phyloP scores from a whole-genome alignment of 345 rosid species.

The Eucalyptus victrix region DNA sequence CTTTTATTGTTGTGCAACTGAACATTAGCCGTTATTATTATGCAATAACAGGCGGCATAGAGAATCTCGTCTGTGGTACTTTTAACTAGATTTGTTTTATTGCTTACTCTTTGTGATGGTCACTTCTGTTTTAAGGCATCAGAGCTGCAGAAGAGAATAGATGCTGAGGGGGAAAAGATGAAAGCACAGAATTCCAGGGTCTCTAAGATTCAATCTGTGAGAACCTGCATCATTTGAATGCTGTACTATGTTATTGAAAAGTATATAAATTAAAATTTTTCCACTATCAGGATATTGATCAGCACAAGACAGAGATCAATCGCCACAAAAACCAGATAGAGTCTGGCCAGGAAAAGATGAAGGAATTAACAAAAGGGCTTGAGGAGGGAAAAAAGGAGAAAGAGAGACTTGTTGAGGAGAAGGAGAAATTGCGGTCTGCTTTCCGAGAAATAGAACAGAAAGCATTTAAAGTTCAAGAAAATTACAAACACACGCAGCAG shows the following conservation, averaged over 20 bases:
- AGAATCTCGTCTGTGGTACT: not conserved
- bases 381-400: conserved; percentile 76
- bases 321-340: conserved; percentile 85
- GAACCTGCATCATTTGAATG: conserved; percentile 1
- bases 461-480: conserved; percentile 86
- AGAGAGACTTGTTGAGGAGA: conserved; percentile 55
- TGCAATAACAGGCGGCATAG: not conserved
- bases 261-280: not conserved
- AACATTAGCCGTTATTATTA: not conserved
- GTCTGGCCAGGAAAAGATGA: conserved; percentile 75
- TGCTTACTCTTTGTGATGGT: not conserved
- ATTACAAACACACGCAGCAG: conserved; percentile 62
- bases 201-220: conserved; percentile 75
- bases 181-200: conserved; percentile 78
- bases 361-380: conserved; percentile 76
- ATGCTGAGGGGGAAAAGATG: conserved; percentile 77
- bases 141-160: conserved; percentile 78
- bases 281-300: conserved; percentile 65
- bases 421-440: conserved; percentile 41
- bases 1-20: not conserved
- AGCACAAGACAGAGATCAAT: conserved; percentile 72
- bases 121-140: conserved; percentile 35
- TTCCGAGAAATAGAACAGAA: conserved; percentile 72
- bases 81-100: not conserved
- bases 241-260: not conserved